Percentiles rank a stretch among this genome's conserved stretches.
Evolutionary conservation across 345 rosid species (phyloP).

Genomic region (Syzygium grande): DNA sequence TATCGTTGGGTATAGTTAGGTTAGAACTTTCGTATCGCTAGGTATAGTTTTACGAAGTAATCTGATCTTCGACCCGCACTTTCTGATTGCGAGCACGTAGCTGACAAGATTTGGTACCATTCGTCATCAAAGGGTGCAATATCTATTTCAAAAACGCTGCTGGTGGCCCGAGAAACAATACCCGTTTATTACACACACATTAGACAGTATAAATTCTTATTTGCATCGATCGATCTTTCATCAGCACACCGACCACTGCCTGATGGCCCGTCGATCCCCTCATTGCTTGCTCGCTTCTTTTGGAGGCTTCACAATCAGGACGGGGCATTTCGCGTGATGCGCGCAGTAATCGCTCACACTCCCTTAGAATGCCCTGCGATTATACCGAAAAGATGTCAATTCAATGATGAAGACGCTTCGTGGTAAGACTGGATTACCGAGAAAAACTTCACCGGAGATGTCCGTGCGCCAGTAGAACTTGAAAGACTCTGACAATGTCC

Average conservation of each 20-base stretch:
- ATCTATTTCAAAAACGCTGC: background rate
- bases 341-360: slow-evolving; percentile 78
- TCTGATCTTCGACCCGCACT: background rate
- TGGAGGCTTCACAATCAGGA: slow-evolving; percentile 61
- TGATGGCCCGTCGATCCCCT: background rate
- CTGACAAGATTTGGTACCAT: background rate
- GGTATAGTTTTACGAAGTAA: background rate
- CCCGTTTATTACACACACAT: background rate
- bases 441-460: background rate
- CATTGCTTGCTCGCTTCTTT: background rate
- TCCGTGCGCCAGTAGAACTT: background rate
- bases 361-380: slow-evolving; percentile 60
- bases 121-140: background rate
- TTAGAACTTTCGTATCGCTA: background rate
- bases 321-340: slow-evolving; percentile 58
- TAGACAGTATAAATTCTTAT: background rate
- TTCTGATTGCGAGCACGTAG: background rate
- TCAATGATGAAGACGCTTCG: background rate
- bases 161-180: background rate
- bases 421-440: background rate
- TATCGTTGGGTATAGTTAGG: background rate
- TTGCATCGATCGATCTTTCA: background rate
- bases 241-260: background rate
- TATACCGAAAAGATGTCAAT: background rate
- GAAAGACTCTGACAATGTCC: background rate